Conservation (phyloP, 192 early-diverging fungal genomes). For the Mycoemilia scoparia region DNA sequence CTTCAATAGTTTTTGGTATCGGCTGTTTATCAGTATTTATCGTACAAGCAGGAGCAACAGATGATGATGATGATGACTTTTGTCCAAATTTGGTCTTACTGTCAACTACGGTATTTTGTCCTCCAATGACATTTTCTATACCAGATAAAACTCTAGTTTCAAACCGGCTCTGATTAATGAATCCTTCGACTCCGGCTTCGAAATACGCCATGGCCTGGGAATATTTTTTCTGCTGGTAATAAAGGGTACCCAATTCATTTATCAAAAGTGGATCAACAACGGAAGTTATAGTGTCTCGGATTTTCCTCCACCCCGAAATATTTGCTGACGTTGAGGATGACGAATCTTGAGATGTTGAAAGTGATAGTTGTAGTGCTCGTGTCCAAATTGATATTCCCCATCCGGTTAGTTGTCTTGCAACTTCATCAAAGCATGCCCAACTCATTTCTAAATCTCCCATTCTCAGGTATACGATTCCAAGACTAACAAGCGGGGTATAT, state of each 20-base stretch:
- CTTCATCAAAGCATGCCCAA: conserved; percentile 27
- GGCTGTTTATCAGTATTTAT: too few relatives aligned
- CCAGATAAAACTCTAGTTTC: conserved; percentile 9
- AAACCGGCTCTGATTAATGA: conserved; percentile 2
- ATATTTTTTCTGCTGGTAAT: conserved; percentile 10
- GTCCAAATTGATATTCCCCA: too few relatives aligned
- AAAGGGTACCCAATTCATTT: conserved; percentile 20
- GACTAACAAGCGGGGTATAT: conserved; percentile 20
- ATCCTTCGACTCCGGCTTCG: conserved; percentile 5
- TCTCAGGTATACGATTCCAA: conserved; percentile 23
- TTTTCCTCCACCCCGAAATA: too few relatives aligned
- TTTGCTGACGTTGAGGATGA: too few relatives aligned
- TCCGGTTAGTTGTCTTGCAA: conserved; percentile 17
- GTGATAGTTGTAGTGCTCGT: too few relatives aligned
- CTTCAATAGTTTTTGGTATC: too few relatives aligned
- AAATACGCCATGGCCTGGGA: conserved; percentile 7
- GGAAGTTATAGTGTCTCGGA: too few relatives aligned
- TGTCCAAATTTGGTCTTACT: conserved; percentile 20
- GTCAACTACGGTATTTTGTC: background rate
- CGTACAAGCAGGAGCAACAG: too few relatives aligned
- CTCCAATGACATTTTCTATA: conserved; percentile 2
- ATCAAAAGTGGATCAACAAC: conserved; percentile 21
- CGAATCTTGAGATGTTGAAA: too few relatives aligned
- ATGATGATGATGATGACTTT: too few relatives aligned
- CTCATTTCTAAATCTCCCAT: conserved; percentile 26